These are phyloP conservation scores for Xylogone sp. DNA, from an alignment of 2,329 filamentous ascomycete species.

Conservation along the genomic window DNA sequence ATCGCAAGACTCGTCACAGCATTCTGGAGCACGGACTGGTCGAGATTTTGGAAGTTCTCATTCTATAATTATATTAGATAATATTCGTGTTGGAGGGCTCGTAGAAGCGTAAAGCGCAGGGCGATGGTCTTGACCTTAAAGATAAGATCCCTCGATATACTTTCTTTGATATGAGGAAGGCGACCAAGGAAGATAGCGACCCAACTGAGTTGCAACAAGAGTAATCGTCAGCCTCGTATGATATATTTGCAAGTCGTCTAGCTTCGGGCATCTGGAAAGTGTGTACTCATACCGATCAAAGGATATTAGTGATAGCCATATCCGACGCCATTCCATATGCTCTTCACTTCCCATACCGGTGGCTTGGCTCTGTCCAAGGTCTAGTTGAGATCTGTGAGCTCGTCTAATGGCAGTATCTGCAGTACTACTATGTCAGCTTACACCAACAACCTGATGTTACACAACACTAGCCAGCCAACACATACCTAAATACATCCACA, in stretches of 20 bases:
- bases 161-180: constrained; percentile 11
- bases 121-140: constrained; percentile 9
- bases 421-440: not conserved
- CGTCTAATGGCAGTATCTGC: constrained; percentile 11
- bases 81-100: constrained; percentile 4
- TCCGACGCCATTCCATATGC: constrained; percentile 12
- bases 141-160: constrained; percentile 11
- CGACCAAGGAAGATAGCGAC: constrained; percentile 11
- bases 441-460: not conserved
- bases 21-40: not conserved
- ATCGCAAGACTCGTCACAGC: constrained; percentile 7
- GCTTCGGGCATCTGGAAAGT: not conserved
- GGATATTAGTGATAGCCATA: constrained; percentile 11
- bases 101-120: constrained; percentile 2
- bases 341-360: constrained; percentile 9
- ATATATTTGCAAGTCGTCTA: too few relatives aligned
- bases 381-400: constrained; percentile 10
- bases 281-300: constrained; percentile 11
- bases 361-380: constrained; percentile 7
- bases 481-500: constrained; percentile 11
- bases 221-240: too few relatives aligned
- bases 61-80: constrained; percentile 2
- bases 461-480: not conserved
- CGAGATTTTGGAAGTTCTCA: not conserved
- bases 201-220: too few relatives aligned